These are phyloP conservation scores for Cyberlindnera xishuangbannaensis DNA, from an alignment of 805 yeast species.

Conservation along the genomic window DNA sequence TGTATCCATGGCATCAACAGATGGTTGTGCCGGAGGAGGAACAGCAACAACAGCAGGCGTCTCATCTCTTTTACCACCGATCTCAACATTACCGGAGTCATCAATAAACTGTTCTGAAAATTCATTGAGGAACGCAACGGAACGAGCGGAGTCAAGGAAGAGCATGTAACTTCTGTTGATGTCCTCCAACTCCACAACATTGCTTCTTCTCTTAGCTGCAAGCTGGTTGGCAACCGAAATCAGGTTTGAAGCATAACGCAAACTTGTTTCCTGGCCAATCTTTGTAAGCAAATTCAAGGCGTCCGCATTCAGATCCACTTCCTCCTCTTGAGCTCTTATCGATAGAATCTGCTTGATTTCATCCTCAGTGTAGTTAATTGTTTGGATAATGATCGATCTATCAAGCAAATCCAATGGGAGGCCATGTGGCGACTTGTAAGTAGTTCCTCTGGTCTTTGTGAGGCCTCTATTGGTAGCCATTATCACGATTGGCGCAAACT, in stretches of 20 bases:
- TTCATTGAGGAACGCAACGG: conserved; percentile 79
- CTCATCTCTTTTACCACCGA: conserved; percentile 33
- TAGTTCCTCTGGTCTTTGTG: conserved; percentile 89
- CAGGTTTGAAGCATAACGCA: conserved; percentile 89
- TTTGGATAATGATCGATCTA: conserved; percentile 88
- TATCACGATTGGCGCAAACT: conserved; percentile 92
- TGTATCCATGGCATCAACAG: conserved; percentile 34
- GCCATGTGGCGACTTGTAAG: conserved; percentile 95
- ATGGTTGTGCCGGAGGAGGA: conserved; percentile 17
- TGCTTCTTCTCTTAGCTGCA: conserved; percentile 72
- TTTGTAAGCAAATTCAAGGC: conserved; percentile 85
- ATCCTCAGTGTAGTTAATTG: conserved; percentile 67
- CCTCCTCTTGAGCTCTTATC: conserved; percentile 92
- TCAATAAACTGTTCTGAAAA: conserved; percentile 64
- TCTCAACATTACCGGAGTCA: conserved; percentile 67
- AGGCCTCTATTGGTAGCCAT: conserved; percentile 98
- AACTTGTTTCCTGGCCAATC: conserved; percentile 83
- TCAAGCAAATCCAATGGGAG: conserved; percentile 91
- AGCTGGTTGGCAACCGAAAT: conserved; percentile 86
- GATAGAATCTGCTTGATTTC: conserved; percentile 83
- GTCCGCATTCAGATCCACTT: conserved; percentile 74
- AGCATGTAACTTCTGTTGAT: conserved; percentile 81
- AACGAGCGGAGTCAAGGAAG: conserved; percentile 84
- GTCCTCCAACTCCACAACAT: conserved; percentile 68
- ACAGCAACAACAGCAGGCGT: no score